Evolutionary conservation across 805 yeast species (phyloP), one percentile per base, ranked within the genome.

Genomic region (Teunomyces stri): DNA sequence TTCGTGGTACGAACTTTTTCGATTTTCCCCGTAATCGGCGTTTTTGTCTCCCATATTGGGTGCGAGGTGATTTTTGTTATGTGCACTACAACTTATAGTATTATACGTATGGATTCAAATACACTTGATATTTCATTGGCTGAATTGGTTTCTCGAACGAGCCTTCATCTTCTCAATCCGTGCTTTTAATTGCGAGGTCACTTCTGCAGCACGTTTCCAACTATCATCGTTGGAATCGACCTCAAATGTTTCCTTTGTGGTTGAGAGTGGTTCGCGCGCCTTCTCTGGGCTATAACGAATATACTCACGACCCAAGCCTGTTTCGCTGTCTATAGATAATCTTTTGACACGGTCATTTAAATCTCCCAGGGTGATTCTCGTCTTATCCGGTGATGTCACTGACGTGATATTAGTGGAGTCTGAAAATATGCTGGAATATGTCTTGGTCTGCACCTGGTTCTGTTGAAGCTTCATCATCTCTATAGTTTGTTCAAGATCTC

Each of bases 191-290:
- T 87, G 92, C 3, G 82, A 79, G 0, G 97, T 90, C 10, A 89
- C 95, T 56, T 87, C 96, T 0, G 94, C 91, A 0, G 97, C 96
- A 42, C 92, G 79, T 54, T 78, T 81, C 97, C 97, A 90, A 55
- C 87, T 83, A 49, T 84, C 90, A 49, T 80, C 87, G 40, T 75
- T 74, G 36, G 68, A 65, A 48, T 73, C 80, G 28, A 66, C 55
- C 38, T 67, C 76, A 42, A 61, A 61, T 3, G 64, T 44, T 2
- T 59, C 52, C 50, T 51, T 37, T 51, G 60, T 43, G 42, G 28
- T 54, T 43, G 36, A 9, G 11, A 37, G 44, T 51, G 13, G 53
- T 49, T 59, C 61, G 7, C 51, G 34, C 15, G 50, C 34, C 39
- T 49, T 53, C 35, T 54, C 59, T 5, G 65, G 62, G 45, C 61